Percentiles rank a stretch among this genome's conserved stretches.
phyloP scores from a whole-genome alignment of 768 basidiomycete genomes.

The Amanita muscaria region DNA sequence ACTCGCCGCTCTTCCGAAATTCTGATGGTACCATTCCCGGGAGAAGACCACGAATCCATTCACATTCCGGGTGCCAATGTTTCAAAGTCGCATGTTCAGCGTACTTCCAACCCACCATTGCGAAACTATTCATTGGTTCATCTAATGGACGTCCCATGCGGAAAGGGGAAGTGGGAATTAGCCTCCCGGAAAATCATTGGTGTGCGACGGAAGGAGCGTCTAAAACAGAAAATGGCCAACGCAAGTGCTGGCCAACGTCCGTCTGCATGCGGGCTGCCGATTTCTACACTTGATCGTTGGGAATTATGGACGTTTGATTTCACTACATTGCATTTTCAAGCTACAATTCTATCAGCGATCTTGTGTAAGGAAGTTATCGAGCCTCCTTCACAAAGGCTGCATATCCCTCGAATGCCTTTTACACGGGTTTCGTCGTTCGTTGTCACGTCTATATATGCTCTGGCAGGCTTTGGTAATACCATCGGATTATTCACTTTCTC shows the following conservation, averaged over 20 bases:
- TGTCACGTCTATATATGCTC: slow-evolving; percentile 36
- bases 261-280: slow-evolving; percentile 40
- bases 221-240: slow-evolving; percentile 21
- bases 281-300: slow-evolving; percentile 69
- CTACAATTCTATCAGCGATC: slow-evolving; percentile 38
- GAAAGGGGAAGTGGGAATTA: slow-evolving; percentile 76
- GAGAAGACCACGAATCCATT: slow-evolving; percentile 31
- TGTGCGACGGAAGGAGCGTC: slow-evolving; percentile 55
- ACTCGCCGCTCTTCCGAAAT: slow-evolving; percentile 41
- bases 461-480: slow-evolving; percentile 78
- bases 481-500: slow-evolving; percentile 41
- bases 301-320: slow-evolving; percentile 77
- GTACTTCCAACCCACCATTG: slow-evolving; percentile 39
- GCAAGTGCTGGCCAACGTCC: slow-evolving; percentile 4
- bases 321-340: slow-evolving; percentile 34
- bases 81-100: slow-evolving; percentile 28
- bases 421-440: slow-evolving; percentile 64
- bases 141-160: slow-evolving; percentile 50
- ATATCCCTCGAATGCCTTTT: slow-evolving; percentile 61
- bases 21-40: slow-evolving; percentile 35
- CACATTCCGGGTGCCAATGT: slow-evolving; percentile 16
- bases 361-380: neutral
- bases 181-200: slow-evolving; percentile 52
- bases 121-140: slow-evolving; percentile 45
- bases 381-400: neutral